Evolutionary conservation across 257 asterid genomes (phyloP).

Genomic region (Solanum virginianum): DNA sequence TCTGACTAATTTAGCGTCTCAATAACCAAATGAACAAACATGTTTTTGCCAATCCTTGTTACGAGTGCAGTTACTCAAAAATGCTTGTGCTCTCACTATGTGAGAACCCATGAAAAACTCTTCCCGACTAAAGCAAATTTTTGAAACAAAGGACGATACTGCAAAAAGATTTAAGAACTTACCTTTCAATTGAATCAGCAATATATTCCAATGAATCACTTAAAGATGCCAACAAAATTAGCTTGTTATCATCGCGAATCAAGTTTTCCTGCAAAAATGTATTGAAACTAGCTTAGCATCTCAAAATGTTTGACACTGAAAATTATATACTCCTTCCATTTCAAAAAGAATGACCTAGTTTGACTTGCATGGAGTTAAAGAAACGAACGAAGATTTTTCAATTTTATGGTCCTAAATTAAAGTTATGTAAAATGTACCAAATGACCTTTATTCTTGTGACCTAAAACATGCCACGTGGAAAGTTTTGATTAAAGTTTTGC

Average conservation of each 20-base stretch:
- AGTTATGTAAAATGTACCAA: too few species aligned
- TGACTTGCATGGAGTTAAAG: too few species aligned
- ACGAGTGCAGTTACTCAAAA: background rate
- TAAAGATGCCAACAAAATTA: slow-evolving; percentile 83
- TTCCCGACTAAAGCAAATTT: background rate
- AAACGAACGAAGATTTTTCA: too few species aligned
- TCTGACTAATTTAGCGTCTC: background rate
- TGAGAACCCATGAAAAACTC: background rate
- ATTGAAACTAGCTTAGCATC: background rate
- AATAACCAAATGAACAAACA: background rate
- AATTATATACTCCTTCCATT: background rate
- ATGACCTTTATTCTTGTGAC: too few species aligned
- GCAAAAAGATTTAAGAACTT: slow-evolving; percentile 19
- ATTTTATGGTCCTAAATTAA: too few species aligned
- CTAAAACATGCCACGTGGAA: too few species aligned
- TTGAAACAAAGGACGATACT: background rate
- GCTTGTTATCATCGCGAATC: slow-evolving; percentile 91
- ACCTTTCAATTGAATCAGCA: slow-evolving; percentile 96
- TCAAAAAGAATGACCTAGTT: too few species aligned
- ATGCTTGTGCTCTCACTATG: background rate
- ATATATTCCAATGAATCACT: slow-evolving; percentile 96
- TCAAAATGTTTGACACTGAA: background rate
- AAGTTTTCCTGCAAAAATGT: slow-evolving; percentile 65
- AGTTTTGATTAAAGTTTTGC: too few species aligned
- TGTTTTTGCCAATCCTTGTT: background rate